Base-by-base conservation (phyloP, 306 rosid genomes). In the Casuarina glauca region DNA sequence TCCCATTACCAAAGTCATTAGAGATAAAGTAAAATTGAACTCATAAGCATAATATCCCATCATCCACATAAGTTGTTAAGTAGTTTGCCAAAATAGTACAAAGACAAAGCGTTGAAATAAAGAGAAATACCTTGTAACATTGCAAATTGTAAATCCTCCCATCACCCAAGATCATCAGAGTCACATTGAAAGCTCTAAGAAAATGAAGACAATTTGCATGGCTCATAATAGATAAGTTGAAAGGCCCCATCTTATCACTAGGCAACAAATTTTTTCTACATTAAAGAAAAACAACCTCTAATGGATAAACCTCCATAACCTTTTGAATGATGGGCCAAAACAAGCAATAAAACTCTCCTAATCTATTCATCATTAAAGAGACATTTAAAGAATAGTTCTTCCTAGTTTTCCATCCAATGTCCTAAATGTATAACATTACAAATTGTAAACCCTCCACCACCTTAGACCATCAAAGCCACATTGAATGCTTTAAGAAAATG, bases 371-470 rank as follows among this genome's bases (percentile, higher is more conserved):
- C 96, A 71, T 91, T 91, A 93, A 86, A 0, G 97, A 96, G 66
- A 88, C 92, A 77, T 93, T 93, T 53, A 93, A 58, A 20, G 98
- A 93, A 80, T 93, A 93, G 60, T 86, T 83, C 81, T 93, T 93
- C 76, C 98, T 97, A 9, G 84, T 6, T 52, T 93, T 97, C 10
- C 67, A 79, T 61, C 98, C 97, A 17, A 64, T 72, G 32, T 26
- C 32, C 32, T 1, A 86, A 87, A 77, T 87, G 88, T 2, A 88
- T 97, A 41, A 93, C 98, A 57, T 93, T 93, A 41, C 96, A 80
- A 58, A 93, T 90, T 5, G 97, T 93, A 85, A 91, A 93, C 76
- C 98, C 98, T 79, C 98, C 97, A 5, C 97, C 98, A 45, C 98
- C 98, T 84, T 91, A 82, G 41, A 91, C 91, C 98, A 93, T 88